These are phyloP conservation scores for Parathielavia hyrcaniae DNA, from an alignment of 495 filamentous ascomycete genomes.

Conservation along the genomic window DNA sequence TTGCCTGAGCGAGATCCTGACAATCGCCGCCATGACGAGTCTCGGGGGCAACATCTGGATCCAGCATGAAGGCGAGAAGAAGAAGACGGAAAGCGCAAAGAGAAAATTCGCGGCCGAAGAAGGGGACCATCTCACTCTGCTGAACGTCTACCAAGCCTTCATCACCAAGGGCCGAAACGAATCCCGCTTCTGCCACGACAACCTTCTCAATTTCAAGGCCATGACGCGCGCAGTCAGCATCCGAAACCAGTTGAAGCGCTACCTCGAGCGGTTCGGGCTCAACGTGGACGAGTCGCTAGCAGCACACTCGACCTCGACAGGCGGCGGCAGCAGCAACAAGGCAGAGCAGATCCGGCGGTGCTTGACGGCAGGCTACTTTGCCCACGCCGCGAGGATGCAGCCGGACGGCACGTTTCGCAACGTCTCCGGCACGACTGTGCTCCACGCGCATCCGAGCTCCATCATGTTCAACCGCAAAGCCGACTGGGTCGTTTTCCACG, in stretches of 20 bases:
- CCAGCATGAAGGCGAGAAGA: slow-evolving; percentile 69
- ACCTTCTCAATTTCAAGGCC: slow-evolving; percentile 78
- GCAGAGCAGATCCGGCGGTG: slow-evolving; percentile 76
- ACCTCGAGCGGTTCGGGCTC: slow-evolving; percentile 80
- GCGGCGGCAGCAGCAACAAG: slow-evolving; percentile 32
- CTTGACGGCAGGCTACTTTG: slow-evolving; percentile 87
- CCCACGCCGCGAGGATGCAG: slow-evolving; percentile 93
- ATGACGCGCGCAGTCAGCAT: slow-evolving; percentile 80
- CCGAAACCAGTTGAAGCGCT: slow-evolving; percentile 76
- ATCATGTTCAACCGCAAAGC: slow-evolving; percentile 97
- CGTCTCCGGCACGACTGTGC: slow-evolving; percentile 60
- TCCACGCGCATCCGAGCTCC: slow-evolving; percentile 88
- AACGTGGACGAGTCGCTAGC: slow-evolving; percentile 54
- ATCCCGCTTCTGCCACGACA: slow-evolving; percentile 76
- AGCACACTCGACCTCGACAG: slow-evolving; percentile 9
- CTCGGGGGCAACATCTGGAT: slow-evolving; percentile 78
- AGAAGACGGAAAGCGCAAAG: slow-evolving; percentile 61
- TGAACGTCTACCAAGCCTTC: slow-evolving; percentile 92
- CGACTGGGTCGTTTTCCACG: slow-evolving; percentile 96
- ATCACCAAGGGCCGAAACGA: slow-evolving; percentile 81
- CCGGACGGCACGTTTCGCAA: slow-evolving; percentile 86
- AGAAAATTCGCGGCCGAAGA: slow-evolving; percentile 88
- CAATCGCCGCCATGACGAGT: slow-evolving; percentile 92
- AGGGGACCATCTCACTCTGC: slow-evolving; percentile 88
- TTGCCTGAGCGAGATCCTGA: slow-evolving; percentile 79